Conservation (phyloP, 2,329 filamentous ascomycete genomes). For the Phyllosticta paracitricarpa region DNA sequence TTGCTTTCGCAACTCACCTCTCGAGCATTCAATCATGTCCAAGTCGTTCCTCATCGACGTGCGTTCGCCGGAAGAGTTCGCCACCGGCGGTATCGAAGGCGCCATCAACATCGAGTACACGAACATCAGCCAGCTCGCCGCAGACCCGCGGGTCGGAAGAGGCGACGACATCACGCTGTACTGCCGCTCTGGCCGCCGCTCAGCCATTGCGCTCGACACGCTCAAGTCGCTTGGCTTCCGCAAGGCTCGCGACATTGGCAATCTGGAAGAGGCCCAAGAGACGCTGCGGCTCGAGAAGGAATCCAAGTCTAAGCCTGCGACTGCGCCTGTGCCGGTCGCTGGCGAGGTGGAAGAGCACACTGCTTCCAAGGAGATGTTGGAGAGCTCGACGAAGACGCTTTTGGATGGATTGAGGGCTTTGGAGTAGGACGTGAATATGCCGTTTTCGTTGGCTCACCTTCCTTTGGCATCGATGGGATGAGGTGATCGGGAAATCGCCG, state of each 20-base stretch:
- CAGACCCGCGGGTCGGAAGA: slow-evolving; percentile 14
- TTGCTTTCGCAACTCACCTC: background rate
- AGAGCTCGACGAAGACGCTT: slow-evolving; percentile 18
- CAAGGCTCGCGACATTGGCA: slow-evolving; percentile 26
- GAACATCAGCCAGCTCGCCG: slow-evolving; percentile 19
- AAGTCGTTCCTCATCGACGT: slow-evolving; percentile 24
- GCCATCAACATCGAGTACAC: slow-evolving; percentile 30
- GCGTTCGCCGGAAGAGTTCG: slow-evolving; percentile 26
- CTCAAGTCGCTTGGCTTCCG: slow-evolving; percentile 21
- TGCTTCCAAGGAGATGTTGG: slow-evolving; percentile 14
- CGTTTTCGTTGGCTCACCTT: background rate
- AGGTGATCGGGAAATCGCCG: background rate
- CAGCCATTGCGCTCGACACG: slow-evolving; percentile 22
- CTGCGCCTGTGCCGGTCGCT: background rate
- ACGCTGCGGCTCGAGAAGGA: slow-evolving; percentile 21
- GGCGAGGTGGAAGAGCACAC: background rate
- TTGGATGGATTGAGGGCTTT: slow-evolving; percentile 21
- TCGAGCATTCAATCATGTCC: background rate
- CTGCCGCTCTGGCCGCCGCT: slow-evolving; percentile 26
- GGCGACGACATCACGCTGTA: slow-evolving; percentile 27
- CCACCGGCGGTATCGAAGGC: slow-evolving; percentile 21
- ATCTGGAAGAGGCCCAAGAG: slow-evolving; percentile 23
- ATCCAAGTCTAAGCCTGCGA: slow-evolving; percentile 12
- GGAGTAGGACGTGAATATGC: slow-evolving; percentile 6
- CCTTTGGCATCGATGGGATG: too few relatives aligned